phyloP scores from a whole-genome alignment of 306 rosid genomes.

The Quillaja saponaria region DNA sequence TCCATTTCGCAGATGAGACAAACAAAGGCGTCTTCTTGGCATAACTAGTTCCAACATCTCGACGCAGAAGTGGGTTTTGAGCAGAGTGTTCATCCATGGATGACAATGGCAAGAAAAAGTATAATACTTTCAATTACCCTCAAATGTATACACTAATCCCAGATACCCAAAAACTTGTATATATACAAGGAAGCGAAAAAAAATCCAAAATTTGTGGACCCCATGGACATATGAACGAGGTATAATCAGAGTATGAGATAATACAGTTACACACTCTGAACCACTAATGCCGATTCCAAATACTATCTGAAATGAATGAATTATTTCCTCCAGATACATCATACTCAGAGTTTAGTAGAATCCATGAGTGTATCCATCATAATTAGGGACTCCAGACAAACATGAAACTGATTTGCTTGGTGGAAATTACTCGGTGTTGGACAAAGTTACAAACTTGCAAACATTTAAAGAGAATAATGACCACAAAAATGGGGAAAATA shows the following conservation, averaged over 20 bases:
- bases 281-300: slow-evolving; percentile 15
- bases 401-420: not conserved
- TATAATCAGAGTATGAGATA: slow-evolving; percentile 3
- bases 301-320: slow-evolving; percentile 22
- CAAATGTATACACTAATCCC: not conserved
- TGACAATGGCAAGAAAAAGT: not conserved
- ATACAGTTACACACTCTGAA: not conserved
- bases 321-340: slow-evolving; percentile 2
- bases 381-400: too few relatives aligned
- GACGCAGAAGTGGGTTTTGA: slow-evolving; percentile 50
- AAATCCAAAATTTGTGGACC: slow-evolving; percentile 37
- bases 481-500: not conserved
- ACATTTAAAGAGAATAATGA: not conserved
- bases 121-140: not conserved
- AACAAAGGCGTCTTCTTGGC: slow-evolving; percentile 29
- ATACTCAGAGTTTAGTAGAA: not conserved
- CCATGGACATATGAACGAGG: slow-evolving; percentile 21
- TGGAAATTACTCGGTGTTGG: not conserved
- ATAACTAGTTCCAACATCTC: slow-evolving; percentile 32
- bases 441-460: not conserved
- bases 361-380: not conserved
- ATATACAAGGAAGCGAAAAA: slow-evolving; percentile 16
- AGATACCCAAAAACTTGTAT: not conserved
- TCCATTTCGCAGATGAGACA: slow-evolving; percentile 46
- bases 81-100: slow-evolving; percentile 52